Evolutionary conservation across 2,329 filamentous ascomycete species (phyloP).

Genomic region (Colletotrichum endophyticum): DNA sequence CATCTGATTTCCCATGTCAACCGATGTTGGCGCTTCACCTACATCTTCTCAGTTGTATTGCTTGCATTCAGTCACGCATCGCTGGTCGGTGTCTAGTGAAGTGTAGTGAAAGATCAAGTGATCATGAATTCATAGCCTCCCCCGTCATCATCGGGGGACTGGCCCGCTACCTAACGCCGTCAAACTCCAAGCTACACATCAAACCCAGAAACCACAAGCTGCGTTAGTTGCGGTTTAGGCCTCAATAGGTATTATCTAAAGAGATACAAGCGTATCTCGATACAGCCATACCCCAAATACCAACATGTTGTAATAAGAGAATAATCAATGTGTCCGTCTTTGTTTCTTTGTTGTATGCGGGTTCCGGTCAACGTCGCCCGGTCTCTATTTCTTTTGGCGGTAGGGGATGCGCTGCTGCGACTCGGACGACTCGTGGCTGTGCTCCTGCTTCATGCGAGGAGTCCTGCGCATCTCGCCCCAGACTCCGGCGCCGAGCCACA

Average conservation of each 20-base stretch:
- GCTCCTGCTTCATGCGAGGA: constrained; percentile 13
- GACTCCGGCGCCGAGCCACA: constrained; percentile 43
- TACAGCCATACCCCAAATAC: neutral
- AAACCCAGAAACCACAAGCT: neutral
- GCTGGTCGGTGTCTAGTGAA: no score
- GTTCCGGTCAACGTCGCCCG: neutral
- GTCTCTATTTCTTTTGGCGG: constrained; percentile 10
- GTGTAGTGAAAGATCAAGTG: neutral
- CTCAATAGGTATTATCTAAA: neutral
- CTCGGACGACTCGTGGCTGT: constrained; percentile 12
- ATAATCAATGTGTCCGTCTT: neutral
- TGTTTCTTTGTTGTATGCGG: neutral
- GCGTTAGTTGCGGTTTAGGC: neutral
- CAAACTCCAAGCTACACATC: neutral
- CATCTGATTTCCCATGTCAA: neutral
- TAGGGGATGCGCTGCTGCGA: constrained; percentile 17
- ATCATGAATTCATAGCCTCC: neutral
- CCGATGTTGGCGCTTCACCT: no score
- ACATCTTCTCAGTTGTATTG: no score
- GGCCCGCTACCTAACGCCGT: neutral
- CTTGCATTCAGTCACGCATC: neutral
- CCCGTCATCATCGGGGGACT: neutral
- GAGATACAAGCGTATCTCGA: neutral
- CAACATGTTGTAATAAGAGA: neutral
- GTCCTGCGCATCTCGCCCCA: constrained; percentile 7